Evolutionary conservation across 2,329 filamentous ascomycete genomes (phyloP), one percentile per base, ranked within the genome.

Genomic region (Curvularia hawaiiensis): DNA sequence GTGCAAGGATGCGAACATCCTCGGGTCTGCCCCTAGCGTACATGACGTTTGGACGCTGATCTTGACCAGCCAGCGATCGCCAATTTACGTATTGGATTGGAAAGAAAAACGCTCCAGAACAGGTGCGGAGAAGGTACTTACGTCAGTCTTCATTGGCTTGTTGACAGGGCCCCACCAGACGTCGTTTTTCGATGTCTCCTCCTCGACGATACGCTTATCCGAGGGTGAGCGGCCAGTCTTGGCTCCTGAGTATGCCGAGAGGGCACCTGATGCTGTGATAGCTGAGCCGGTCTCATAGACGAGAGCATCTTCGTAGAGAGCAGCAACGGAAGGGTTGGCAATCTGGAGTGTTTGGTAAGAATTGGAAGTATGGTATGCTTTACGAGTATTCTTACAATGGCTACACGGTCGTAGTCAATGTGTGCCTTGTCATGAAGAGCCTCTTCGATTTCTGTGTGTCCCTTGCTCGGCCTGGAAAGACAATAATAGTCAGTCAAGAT

Each of bases 101-200:
- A 33, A 1, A 14, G 44, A 11, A 12, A 47, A 47, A 52, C 52
- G 57, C 63, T 51, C 43, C 47, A 53, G 50, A 52, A n/a, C 7
- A 24, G 14, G 63, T 35, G 50, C 51, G 43, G 47, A 56, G 40
- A 57, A 50, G 22, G 24, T 18, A 66, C 91, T 88, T 89, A 98
- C 95, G 79, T 98, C 93, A 71, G 92, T 87, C 68, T 87, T 89
- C 95, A 99, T 99, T 76, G 94, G 91, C 87, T 98, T 98, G 86
- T 99, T 99, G 69, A 99, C 95, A 55, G 95, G 94, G 74, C 95
- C 95, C 95, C 95, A 98, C 95, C 95, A 99, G 74, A 99, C 86
- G 61, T 99, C 88, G 56, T 95, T 89, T 79, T 97, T 89, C 65
- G 95, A 98, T 62, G 87, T 84, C 59, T 88, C 83, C 79, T 99